These are phyloP conservation scores for Oenanthe javanica DNA, from an alignment of 140 eudicot genomes.

Conservation along the genomic window DNA sequence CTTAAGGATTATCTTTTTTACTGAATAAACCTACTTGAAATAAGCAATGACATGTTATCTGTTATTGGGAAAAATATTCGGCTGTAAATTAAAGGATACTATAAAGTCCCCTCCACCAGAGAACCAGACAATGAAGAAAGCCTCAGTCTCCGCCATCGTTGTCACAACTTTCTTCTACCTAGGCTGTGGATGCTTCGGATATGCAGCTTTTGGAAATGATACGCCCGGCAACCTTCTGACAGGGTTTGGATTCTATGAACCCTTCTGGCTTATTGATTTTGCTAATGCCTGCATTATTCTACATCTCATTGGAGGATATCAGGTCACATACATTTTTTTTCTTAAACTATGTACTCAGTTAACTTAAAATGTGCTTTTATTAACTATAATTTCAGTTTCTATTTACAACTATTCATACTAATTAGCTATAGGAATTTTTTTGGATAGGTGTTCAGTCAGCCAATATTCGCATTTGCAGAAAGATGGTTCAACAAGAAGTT, in stretches of 20 bases:
- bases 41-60: not conserved
- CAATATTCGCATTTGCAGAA: constrained; percentile 44
- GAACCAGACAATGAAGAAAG: constrained; percentile 54
- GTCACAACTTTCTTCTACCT: constrained; percentile 62
- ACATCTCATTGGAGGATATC: constrained; percentile 74
- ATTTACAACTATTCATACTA: not conserved
- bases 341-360: too few relatives aligned
- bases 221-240: constrained; percentile 73
- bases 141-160: constrained; percentile 35
- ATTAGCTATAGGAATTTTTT: not conserved
- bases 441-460: constrained; percentile 55
- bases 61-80: not conserved
- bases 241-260: constrained; percentile 77
- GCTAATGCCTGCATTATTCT: constrained; percentile 59
- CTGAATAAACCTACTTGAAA: not conserved
- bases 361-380: too few relatives aligned
- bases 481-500: constrained; percentile 29
- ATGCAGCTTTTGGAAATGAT: constrained; percentile 62
- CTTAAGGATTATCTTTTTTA: not conserved
- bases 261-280: constrained; percentile 69
- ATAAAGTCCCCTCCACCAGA: constrained; percentile 56
- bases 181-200: constrained; percentile 60
- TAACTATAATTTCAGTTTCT: not conserved
- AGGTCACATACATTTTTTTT: constrained; percentile 20
- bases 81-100: constrained; percentile 36